Evolutionary conservation across 2,329 filamentous ascomycete species (phyloP).

Genomic region (Talaromyces albobiverticillius): DNA sequence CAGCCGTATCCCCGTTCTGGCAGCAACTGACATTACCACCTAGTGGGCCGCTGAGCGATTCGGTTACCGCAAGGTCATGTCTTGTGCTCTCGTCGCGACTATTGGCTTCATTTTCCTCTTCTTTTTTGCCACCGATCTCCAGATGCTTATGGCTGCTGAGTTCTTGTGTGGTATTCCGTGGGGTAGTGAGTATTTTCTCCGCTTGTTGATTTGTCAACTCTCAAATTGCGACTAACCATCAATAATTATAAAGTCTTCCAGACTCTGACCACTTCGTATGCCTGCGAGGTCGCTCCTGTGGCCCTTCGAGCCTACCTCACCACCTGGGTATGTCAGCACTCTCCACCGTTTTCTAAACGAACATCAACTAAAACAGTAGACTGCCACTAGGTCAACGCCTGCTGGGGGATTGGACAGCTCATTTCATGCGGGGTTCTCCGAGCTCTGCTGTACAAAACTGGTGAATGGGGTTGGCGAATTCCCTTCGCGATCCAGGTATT

Average conservation of each 20-base stretch:
- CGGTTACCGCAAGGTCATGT: too few species aligned
- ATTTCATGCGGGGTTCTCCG: conserved; percentile 49
- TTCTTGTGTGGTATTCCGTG: conserved; percentile 40
- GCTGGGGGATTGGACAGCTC: conserved; percentile 57
- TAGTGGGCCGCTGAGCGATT: too few species aligned
- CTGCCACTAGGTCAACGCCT: conserved; percentile 50
- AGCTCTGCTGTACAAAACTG: conserved; percentile 34
- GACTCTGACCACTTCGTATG: conserved; percentile 52
- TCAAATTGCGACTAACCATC: too few species aligned
- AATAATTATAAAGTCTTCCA: conserved; percentile 39
- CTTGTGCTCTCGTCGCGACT: too few species aligned
- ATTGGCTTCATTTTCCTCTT: too few species aligned
- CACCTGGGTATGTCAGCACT: conserved; percentile 29
- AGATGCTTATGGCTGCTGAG: conserved; percentile 32
- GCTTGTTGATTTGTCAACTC: too few species aligned
- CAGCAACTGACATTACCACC: too few species aligned
- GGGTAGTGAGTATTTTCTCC: conserved; percentile 27
- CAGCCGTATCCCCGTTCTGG: too few species aligned
- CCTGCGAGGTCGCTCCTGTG: conserved; percentile 47
- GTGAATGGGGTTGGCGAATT: conserved; percentile 51
- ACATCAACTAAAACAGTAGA: too few species aligned
- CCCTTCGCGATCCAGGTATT: conserved; percentile 43
- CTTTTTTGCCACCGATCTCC: too few species aligned
- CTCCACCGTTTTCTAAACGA: too few species aligned
- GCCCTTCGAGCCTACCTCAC: conserved; percentile 52